Percentiles rank a stretch among this genome's conserved stretches.
Conservation (phyloP, 164 flowering plant genomes). For the Platanus orientalis region DNA sequence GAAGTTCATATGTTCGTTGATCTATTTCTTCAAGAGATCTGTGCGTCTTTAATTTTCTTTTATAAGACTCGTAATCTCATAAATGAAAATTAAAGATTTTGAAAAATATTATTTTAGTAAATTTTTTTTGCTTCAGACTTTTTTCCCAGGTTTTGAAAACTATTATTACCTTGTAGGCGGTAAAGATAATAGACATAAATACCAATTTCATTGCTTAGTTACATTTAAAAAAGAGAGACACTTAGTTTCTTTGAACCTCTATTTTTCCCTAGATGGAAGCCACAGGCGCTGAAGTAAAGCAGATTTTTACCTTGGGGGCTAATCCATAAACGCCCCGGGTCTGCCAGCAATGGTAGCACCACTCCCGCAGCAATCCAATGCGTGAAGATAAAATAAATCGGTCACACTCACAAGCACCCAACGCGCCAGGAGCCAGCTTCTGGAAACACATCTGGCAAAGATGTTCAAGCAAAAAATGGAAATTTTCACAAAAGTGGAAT, state of each 20-base stretch:
- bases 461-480: constrained; percentile 95
- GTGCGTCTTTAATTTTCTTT: constrained; percentile 11
- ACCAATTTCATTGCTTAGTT: background rate
- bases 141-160: background rate
- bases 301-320: constrained; percentile 70
- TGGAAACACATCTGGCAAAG: constrained; percentile 95
- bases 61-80: background rate
- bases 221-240: background rate
- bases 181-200: too few species aligned
- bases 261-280: constrained; percentile 52
- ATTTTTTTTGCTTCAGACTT: background rate
- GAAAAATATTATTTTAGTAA: too few species aligned
- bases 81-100: background rate
- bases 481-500: constrained; percentile 90
- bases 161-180: too few species aligned
- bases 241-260: background rate
- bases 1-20: constrained; percentile 99
- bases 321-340: constrained; percentile 59
- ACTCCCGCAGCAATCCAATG: constrained; percentile 82
- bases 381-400: constrained; percentile 68
- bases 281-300: constrained; percentile 64
- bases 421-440: constrained; percentile 87
- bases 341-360: constrained; percentile 93
- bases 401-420: constrained; percentile 78
- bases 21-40: constrained; percentile 89